Evolutionary conservation across 169 alveolate genomes (phyloP).

Genomic region (Plasmodium cynomolgi): DNA sequence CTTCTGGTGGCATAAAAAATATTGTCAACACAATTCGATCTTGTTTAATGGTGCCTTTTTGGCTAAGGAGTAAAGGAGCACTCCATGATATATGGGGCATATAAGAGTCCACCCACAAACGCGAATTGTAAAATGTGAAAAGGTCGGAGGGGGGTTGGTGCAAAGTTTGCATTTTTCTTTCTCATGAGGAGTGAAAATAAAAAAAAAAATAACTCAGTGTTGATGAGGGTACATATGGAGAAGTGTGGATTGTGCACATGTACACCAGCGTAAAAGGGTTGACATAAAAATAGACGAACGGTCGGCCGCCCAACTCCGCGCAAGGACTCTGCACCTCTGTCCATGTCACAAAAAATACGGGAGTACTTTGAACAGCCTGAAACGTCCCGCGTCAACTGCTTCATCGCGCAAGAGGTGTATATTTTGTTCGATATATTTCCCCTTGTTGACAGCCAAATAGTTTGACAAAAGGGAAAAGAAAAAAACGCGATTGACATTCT

Average conservation of each 20-base stretch:
- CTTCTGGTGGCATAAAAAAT: background rate
- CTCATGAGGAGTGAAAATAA: background rate
- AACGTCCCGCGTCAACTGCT: background rate
- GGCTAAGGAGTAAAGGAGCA: background rate
- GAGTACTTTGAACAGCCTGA: slow-evolving; percentile 15
- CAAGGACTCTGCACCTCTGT: background rate
- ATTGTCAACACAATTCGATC: background rate
- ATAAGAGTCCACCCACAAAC: background rate
- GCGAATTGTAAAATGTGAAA: background rate
- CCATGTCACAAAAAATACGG: slow-evolving; percentile 30
- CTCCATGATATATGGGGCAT: background rate
- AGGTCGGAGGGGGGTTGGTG: background rate
- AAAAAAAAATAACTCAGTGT: background rate
- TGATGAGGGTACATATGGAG: background rate
- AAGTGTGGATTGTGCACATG: background rate
- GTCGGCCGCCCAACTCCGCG: background rate
- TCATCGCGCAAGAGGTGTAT: slow-evolving; percentile 27
- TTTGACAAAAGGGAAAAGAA: slow-evolving; percentile 42
- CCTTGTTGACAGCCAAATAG: slow-evolving; percentile 56
- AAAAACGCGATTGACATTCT: slow-evolving; percentile 22
- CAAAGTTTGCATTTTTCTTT: background rate
- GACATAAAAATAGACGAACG: background rate
- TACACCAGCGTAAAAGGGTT: background rate
- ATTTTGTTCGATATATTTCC: slow-evolving; percentile 58
- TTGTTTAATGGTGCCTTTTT: background rate